Evolutionary conservation across 2,329 filamentous ascomycete genomes (phyloP).

Genomic region (Phaeosphaeriaceae sp.): DNA sequence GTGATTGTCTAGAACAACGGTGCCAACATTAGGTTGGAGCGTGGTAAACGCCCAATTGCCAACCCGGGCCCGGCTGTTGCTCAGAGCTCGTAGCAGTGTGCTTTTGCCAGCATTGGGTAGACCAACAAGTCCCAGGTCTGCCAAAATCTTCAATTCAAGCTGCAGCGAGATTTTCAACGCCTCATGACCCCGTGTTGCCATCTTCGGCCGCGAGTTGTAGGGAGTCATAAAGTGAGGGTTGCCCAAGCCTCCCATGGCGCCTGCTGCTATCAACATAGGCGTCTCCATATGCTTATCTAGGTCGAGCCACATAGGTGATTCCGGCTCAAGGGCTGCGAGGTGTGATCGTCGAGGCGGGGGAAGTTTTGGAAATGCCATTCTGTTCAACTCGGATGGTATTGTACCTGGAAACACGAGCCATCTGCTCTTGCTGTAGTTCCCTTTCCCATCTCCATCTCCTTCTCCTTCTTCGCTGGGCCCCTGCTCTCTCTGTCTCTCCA

Average conservation of each 20-base stretch:
- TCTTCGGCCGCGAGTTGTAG: constrained; percentile 77
- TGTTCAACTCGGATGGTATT: constrained; percentile 71
- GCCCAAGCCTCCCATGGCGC: constrained; percentile 86
- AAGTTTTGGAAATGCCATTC: constrained; percentile 63
- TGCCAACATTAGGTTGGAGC: constrained; percentile 92
- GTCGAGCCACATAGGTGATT: constrained; percentile 69
- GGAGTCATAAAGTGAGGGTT: constrained; percentile 91
- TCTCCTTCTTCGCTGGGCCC: constrained; percentile 30
- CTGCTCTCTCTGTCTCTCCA: constrained; percentile 26
- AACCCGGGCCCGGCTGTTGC: constrained; percentile 85
- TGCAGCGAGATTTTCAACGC: constrained; percentile 81
- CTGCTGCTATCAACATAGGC: constrained; percentile 84
- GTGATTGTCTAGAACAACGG: constrained; percentile 88
- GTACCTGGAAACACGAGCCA: constrained; percentile 88
- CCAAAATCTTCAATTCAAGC: constrained; percentile 91
- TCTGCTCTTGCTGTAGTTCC: constrained; percentile 66
- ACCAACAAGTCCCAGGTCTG: constrained; percentile 92
- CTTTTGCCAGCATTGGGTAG: constrained; percentile 96
- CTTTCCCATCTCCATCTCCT: constrained; percentile 20
- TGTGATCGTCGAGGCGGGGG: constrained; percentile 63
- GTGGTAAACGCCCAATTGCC: constrained; percentile 98
- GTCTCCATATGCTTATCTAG: constrained; percentile 73
- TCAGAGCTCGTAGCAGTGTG: constrained; percentile 85
- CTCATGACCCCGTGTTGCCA: constrained; percentile 84
- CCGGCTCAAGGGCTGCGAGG: constrained; percentile 71